Conservation (phyloP, 331 rosid species). For the Dryas integrifolia region DNA sequence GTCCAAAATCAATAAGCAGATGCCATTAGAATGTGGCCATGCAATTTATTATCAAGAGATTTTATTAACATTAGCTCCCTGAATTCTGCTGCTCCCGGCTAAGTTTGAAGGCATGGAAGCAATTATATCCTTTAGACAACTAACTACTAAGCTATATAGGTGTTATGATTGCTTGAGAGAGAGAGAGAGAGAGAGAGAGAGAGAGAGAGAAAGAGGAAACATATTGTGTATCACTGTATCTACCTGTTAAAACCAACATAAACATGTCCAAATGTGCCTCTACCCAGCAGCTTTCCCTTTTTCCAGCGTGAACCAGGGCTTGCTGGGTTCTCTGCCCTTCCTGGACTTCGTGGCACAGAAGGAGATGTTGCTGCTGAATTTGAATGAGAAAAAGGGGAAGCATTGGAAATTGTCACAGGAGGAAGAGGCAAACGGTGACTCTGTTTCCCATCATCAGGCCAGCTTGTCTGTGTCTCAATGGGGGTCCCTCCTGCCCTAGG, state of each 20-base stretch:
- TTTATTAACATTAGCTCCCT: neutral
- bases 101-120: neutral
- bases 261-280: conserved; percentile 97
- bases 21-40: neutral
- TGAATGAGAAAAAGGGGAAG: conserved; percentile 77
- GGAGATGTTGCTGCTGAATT: conserved; percentile 97
- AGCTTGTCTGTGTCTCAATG: conserved; percentile 61
- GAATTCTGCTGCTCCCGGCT: neutral
- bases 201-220: neutral
- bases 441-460: conserved; percentile 78
- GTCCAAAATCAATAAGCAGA: neutral
- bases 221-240: neutral
- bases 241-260: conserved; percentile 91
- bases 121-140: neutral
- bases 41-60: neutral
- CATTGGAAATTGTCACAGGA: conserved; percentile 60
- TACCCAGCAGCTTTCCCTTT: conserved; percentile 87
- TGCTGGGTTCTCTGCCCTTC: conserved; percentile 81
- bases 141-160: neutral
- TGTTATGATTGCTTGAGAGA: neutral
- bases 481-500: conserved; percentile 75
- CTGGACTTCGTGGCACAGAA: conserved; percentile 96
- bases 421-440: conserved; percentile 98
- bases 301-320: conserved; percentile 92
- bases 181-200: neutral